Evolutionary conservation across 1,284 basidiomycete genomes (phyloP).

Genomic region (Ceratobasidium sp.): DNA sequence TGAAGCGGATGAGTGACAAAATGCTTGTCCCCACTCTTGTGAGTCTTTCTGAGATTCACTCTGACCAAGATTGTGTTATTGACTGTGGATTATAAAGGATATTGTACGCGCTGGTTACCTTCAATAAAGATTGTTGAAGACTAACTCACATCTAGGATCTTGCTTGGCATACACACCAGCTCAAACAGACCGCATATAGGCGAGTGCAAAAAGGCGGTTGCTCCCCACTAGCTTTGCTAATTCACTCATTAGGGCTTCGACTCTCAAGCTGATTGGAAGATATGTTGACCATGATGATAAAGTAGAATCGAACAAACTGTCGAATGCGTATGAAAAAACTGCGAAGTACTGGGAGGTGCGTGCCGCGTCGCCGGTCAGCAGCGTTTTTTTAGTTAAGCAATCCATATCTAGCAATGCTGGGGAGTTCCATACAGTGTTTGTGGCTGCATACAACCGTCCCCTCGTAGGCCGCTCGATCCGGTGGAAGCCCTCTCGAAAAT

Average conservation of each 20-base stretch:
- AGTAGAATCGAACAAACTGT: constrained; percentile 52
- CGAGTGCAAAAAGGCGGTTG: background rate
- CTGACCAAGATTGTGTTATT: too few relatives aligned
- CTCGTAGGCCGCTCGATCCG: constrained; percentile 29
- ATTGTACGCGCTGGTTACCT: constrained; percentile 22
- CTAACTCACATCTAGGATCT: constrained; percentile 55
- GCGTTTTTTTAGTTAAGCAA: background rate
- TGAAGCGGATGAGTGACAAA: constrained; percentile 55
- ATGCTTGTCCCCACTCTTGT: constrained; percentile 53
- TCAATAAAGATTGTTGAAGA: background rate
- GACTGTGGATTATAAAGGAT: constrained; percentile 40
- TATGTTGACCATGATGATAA: constrained; percentile 55
- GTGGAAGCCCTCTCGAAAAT: constrained; percentile 15
- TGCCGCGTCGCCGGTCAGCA: background rate
- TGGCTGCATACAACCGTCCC: constrained; percentile 48
- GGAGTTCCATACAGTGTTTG: constrained; percentile 45
- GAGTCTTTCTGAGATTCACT: constrained; percentile 27
- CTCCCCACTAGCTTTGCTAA: too few relatives aligned
- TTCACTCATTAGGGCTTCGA: constrained; percentile 26
- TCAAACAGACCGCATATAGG: constrained; percentile 57
- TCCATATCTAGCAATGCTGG: constrained; percentile 6
- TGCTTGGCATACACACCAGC: constrained; percentile 66
- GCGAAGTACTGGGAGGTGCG: constrained; percentile 52
- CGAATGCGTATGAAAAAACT: constrained; percentile 52
- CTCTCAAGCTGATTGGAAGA: constrained; percentile 43